Evolutionary conservation across 2,329 filamentous ascomycete species (phyloP).

Genomic region (Phaeosphaeria sp.): DNA sequence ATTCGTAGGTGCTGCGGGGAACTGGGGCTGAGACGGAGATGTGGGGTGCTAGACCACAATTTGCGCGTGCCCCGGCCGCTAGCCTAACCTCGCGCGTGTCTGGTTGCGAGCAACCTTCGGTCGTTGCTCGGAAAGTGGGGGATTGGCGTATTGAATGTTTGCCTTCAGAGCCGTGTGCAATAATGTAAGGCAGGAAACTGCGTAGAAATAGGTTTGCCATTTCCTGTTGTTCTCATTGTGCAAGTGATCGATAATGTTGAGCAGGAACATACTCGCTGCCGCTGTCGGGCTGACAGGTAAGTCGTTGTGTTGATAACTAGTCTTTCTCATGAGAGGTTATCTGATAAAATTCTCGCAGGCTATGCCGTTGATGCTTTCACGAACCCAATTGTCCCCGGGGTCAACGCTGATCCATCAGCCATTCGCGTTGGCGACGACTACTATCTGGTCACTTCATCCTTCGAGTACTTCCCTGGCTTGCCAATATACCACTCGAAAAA

Average conservation of each 20-base stretch:
- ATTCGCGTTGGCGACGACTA: not conserved
- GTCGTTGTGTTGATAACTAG: not conserved
- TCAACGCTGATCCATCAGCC: not conserved
- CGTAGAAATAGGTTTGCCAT: not conserved
- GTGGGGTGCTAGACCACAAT: not conserved
- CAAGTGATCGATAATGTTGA: not conserved
- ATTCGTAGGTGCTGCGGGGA: not conserved
- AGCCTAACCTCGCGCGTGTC: no score
- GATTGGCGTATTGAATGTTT: not conserved
- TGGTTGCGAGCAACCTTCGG: not conserved
- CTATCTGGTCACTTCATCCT: not conserved
- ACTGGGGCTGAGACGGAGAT: not conserved
- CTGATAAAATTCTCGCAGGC: not conserved
- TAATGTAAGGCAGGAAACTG: not conserved
- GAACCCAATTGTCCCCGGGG: not conserved
- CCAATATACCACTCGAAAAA: not conserved
- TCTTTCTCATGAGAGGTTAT: no score
- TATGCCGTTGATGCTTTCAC: not conserved
- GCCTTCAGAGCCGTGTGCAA: not conserved
- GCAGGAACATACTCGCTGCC: not conserved
- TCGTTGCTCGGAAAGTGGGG: not conserved
- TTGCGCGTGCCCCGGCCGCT: not conserved
- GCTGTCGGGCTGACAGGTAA: not conserved
- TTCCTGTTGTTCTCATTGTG: not conserved
- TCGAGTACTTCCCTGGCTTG: not conserved